These are phyloP conservation scores for Colletotrichum sojae DNA, from an alignment of 2,329 filamentous ascomycete genomes.

Conservation along the genomic window DNA sequence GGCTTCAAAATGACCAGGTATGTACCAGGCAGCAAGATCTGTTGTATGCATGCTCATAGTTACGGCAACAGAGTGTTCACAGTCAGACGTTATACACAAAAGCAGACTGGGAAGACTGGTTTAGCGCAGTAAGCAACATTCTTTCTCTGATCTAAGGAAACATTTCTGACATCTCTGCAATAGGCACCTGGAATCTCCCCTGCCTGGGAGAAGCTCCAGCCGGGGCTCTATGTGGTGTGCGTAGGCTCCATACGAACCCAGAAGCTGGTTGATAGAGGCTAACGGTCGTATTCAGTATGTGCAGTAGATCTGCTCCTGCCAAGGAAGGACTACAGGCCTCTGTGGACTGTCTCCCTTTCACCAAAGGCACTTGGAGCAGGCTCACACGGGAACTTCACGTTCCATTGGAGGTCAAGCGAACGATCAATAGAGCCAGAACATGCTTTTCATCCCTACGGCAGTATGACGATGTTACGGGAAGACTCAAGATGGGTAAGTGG, in stretches of 20 bases:
- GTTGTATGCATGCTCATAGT: background rate
- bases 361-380: background rate
- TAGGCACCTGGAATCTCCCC: slow-evolving; percentile 4
- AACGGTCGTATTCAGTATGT: background rate
- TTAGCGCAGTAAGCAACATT: background rate
- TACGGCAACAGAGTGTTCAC: background rate
- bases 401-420: slow-evolving; percentile 4
- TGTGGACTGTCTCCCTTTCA: background rate
- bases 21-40: accelerated
- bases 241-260: background rate
- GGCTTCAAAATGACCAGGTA: background rate
- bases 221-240: background rate
- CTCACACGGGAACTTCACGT: slow-evolving; percentile 6
- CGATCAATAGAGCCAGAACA: background rate
- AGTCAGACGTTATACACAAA: background rate
- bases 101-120: slow-evolving; percentile 29
- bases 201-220: background rate
- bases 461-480: background rate
- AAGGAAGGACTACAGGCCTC: background rate
- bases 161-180: too few species aligned
- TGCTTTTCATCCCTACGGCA: slow-evolving; percentile 10
- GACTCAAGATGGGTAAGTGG: slow-evolving; percentile 1
- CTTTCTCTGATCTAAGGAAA: background rate
- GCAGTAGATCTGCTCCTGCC: slow-evolving; percentile 1
- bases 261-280: background rate